Evolutionary conservation across 1,284 basidiomycete species (phyloP).

Genomic region (Cutaneotrichosporon cavernicola): DNA sequence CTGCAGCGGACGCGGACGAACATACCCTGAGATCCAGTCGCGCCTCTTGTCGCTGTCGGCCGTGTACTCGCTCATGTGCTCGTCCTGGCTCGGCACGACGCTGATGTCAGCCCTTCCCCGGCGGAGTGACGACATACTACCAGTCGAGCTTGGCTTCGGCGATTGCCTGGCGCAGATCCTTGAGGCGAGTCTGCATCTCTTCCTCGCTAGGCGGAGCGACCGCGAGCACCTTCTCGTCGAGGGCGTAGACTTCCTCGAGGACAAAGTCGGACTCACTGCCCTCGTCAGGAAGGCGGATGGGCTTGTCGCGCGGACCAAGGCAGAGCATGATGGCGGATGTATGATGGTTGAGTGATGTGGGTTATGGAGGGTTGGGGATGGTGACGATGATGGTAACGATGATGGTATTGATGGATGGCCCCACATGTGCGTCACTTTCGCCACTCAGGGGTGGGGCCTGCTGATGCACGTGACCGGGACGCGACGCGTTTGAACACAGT

Average conservation of each 20-base stretch:
- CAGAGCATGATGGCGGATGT: constrained; percentile 21
- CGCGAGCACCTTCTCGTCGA: constrained; percentile 17
- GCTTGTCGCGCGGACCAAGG: constrained; percentile 18
- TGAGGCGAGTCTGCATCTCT: constrained; percentile 58
- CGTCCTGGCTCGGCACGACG: constrained; percentile 77
- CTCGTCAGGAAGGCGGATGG: constrained; percentile 19
- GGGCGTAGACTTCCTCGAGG: constrained; percentile 20
- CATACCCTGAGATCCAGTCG: constrained; percentile 77
- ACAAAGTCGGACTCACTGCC: constrained; percentile 15
- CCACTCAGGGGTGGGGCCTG: not conserved
- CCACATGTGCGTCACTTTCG: not conserved
- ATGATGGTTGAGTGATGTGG: not conserved
- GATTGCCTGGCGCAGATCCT: constrained; percentile 68
- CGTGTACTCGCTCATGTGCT: constrained; percentile 84
- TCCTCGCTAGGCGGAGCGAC: constrained; percentile 21
- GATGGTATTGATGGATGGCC: not conserved
- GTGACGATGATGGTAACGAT: not conserved
- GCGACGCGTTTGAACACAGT: not conserved
- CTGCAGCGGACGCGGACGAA: constrained; percentile 13
- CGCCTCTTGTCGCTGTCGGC: constrained; percentile 75
- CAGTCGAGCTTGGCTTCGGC: constrained; percentile 72
- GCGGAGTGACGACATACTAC: constrained; percentile 63
- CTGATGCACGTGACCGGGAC: not conserved
- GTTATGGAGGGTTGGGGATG: not conserved
- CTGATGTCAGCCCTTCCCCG: constrained; percentile 46